Evolutionary conservation across 371 early-diverging fungal species (phyloP), one percentile per base, ranked within the genome.

Genomic region (Sporodiniella umbellata): DNA sequence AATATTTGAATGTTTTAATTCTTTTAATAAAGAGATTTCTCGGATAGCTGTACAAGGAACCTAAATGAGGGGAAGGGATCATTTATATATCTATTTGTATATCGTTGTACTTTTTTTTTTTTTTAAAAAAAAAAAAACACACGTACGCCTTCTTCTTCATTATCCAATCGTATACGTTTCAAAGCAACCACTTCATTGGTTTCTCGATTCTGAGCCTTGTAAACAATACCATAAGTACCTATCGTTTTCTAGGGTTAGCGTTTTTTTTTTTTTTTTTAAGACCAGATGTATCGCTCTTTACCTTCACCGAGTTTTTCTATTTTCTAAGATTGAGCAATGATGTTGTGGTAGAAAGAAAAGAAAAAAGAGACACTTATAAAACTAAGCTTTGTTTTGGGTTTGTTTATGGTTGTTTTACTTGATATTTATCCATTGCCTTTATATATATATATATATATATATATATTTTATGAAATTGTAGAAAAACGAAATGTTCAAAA

Each of bases 21-120:
- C 91, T 68, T 95, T 96, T 47, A 99, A 75, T 22, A 99, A 78
- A 30, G 97, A 91, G 58, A 99, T 99, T 73, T 99, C 99, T 53
- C 99, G 82, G 58, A 99, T 88, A 7, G 99, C 95, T 39, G 95
- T 93, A 66, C 96, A 87, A n/a, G 97, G 96, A 14, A 98, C 83
- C 94, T 84, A 63, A 23, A 43, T 19, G 30, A 42, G 38, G 26
- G 23, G 14, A 26, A 24, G 25, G 48, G 21, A 25, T 11, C 14
- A 14, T 8, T 15, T 33, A 42, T 25, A 24, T 42, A 33, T 4
- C 14, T 35, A 11, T 11, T 31, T 3, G 53, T 28, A 7, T 10
- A 28, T 28, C 4, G 10, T 18, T 1, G 21, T 3, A 15, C 42
- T 24, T 19, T 42, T 45, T 25, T 30, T 37, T 35, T 4, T 15